Conservation (phyloP, 176 grass and related monocot species). For the maize (Zea mays) region DNA sequence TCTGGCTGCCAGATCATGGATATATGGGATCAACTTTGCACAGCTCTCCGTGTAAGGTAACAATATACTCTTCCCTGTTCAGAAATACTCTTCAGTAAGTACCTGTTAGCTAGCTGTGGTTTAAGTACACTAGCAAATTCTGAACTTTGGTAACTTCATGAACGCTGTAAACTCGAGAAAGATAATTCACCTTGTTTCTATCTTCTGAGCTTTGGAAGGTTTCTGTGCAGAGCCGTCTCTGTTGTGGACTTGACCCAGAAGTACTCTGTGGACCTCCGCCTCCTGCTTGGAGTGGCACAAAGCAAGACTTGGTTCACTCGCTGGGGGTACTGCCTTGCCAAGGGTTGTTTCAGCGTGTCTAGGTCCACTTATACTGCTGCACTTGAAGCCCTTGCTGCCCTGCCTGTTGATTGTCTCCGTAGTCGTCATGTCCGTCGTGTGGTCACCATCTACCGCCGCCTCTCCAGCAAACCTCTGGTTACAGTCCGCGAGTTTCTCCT, state of each 20-base stretch:
- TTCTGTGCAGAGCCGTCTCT: conserved; percentile 61
- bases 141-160: neutral
- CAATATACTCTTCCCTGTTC: conserved; percentile 6
- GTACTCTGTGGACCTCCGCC: conserved; percentile 69
- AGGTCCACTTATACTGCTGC: conserved; percentile 50
- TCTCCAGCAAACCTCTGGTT: conserved; percentile 51
- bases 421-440: conserved; percentile 67
- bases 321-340: conserved; percentile 78
- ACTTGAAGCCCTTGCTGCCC: conserved; percentile 54
- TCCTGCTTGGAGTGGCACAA: conserved; percentile 62
- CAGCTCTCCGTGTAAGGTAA: conserved; percentile 69
- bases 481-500: conserved; percentile 67
- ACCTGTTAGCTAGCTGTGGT: neutral
- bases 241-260: conserved; percentile 74
- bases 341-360: conserved; percentile 71
- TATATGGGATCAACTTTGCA: conserved; percentile 87
- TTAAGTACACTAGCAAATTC: conserved; percentile 10
- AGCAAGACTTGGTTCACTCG: conserved; percentile 81
- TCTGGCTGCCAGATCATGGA: conserved; percentile 75
- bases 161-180: conserved; percentile 22
- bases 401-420: conserved; percentile 58
- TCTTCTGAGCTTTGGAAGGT: conserved; percentile 30
- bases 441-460: conserved; percentile 52
- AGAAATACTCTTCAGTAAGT: conserved; percentile 7
- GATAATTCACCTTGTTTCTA: neutral